These are phyloP conservation scores for Talaromyces sp. DNA, from an alignment of 2,329 filamentous ascomycete genomes.

Conservation along the genomic window DNA sequence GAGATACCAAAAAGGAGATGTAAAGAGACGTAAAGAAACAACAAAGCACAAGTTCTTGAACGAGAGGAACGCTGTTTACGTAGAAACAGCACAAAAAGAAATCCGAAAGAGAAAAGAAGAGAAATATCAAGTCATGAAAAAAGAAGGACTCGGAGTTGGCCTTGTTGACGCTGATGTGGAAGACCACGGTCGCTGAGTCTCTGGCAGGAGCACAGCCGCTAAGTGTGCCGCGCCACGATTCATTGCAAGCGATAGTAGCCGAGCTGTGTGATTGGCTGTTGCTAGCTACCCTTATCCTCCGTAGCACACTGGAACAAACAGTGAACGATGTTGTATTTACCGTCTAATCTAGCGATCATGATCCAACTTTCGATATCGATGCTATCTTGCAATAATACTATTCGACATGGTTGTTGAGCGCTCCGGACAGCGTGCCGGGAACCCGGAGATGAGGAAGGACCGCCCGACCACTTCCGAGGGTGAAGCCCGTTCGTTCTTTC, in stretches of 20 bases:
- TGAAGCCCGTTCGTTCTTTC: not conserved
- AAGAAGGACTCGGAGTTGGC: conserved; percentile 1
- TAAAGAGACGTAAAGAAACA: not conserved
- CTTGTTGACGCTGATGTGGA: not conserved
- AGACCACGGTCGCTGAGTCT: not conserved
- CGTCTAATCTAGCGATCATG: too few species aligned
- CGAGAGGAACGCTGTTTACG: conserved; percentile 1
- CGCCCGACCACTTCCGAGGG: conserved; percentile 42
- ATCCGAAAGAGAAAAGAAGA: not conserved
- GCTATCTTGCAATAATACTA: not conserved
- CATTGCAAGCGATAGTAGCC: conserved; percentile 6
- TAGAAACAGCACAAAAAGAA: not conserved
- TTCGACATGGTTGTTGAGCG: not conserved
- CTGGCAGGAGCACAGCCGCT: conserved; percentile 6
- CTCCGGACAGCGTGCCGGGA: conserved; percentile 13
- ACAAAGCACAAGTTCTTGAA: not conserved
- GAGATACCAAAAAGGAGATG: not conserved
- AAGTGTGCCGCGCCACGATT: conserved; percentile 1
- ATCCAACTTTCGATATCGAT: not conserved
- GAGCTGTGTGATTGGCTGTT: conserved; percentile 6
- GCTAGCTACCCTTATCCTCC: not conserved
- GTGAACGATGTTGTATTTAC: too few species aligned
- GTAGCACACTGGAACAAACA: not conserved
- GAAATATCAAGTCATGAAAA: not conserved
- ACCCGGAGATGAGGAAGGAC: conserved; percentile 18